These are phyloP conservation scores for Perkinsus olseni DNA, from an alignment of 169 alveolate genomes.

Conservation along the genomic window DNA sequence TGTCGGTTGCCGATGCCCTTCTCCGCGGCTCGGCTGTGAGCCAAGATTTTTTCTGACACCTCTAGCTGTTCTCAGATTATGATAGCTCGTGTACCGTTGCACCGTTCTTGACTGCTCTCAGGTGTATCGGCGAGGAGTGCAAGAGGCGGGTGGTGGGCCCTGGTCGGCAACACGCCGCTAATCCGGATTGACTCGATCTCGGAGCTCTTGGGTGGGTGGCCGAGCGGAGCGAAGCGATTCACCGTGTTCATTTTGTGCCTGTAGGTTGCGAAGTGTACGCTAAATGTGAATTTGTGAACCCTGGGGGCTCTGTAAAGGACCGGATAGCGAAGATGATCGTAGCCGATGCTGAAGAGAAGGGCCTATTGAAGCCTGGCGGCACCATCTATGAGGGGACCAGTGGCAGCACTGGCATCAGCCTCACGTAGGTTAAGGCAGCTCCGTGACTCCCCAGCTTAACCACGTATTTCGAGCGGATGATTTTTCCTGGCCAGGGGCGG, in stretches of 20 bases:
- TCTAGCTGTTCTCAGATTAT: neutral
- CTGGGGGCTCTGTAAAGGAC: conserved; percentile 49
- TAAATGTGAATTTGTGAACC: conserved; percentile 47
- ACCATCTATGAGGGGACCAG: conserved; percentile 10
- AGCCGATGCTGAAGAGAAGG: conserved; percentile 37
- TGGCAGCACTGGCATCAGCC: conserved; percentile 11
- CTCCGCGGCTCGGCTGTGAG: neutral
- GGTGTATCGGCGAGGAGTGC: neutral
- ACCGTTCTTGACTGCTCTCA: no score
- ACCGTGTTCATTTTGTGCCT: neutral
- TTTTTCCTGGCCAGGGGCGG: no score
- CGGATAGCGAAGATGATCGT: conserved; percentile 43
- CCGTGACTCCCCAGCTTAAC: no score
- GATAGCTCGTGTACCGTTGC: no score
- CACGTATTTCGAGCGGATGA: no score
- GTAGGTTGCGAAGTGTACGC: conserved; percentile 27
- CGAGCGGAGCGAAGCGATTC: neutral
- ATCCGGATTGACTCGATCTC: conserved; percentile 48
- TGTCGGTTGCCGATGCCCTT: no score
- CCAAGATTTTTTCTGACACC: neutral
- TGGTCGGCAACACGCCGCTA: conserved; percentile 36
- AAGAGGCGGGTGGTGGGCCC: conserved; percentile 2
- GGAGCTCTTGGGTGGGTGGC: conserved; percentile 40
- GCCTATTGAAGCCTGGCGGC: conserved; percentile 40
- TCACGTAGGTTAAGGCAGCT: neutral